These are phyloP conservation scores for Eimeria brunetti DNA, from an alignment of 169 alveolate genomes.

Conservation along the genomic window DNA sequence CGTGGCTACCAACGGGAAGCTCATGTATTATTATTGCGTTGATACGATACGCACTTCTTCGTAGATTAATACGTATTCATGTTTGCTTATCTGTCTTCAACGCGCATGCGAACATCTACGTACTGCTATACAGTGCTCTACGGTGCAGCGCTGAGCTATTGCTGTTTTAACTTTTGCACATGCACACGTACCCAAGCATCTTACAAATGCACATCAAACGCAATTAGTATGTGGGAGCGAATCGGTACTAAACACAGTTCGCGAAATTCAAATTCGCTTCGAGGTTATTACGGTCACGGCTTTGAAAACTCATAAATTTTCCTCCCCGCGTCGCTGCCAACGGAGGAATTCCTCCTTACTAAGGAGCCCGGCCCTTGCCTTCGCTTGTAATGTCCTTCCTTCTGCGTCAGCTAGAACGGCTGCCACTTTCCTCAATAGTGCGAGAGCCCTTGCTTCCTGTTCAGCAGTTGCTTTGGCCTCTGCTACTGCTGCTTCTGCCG, in stretches of 20 bases:
- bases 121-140: neutral
- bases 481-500: conserved; percentile 25
- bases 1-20: neutral
- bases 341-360: neutral
- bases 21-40: neutral
- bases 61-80: neutral
- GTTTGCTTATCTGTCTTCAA: neutral
- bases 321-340: conserved; percentile 8
- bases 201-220: neutral
- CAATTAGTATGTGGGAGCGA: neutral
- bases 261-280: conserved; percentile 1
- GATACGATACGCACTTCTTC: neutral
- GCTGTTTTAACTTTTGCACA: neutral
- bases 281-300: neutral
- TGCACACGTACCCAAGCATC: neutral
- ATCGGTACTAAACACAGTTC: neutral
- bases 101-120: neutral
- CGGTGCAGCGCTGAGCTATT: neutral
- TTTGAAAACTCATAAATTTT: neutral
- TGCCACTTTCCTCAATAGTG: neutral
- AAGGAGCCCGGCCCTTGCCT: conserved; percentile 25
- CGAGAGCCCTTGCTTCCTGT: conserved; percentile 6
- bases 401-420: neutral
- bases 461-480: conserved; percentile 1
- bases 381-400: conserved; percentile 1